phyloP scores from a whole-genome alignment of 352 stramenopile genomes.

The Plasmopara viticola region DNA sequence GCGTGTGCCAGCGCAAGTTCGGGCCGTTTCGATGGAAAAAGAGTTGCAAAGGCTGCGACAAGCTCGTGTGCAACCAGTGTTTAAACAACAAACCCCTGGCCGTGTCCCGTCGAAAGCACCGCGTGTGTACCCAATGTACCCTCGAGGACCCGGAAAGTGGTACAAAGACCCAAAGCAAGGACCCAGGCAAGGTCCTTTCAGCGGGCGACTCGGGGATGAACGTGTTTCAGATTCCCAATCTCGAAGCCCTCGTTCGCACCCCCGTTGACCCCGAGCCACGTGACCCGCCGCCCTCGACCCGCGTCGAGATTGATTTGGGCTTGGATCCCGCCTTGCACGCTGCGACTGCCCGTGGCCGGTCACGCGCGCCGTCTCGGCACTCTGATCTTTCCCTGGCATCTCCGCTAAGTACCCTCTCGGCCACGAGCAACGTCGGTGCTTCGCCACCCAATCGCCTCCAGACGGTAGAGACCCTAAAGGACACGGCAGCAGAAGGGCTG shows the following conservation, averaged over 20 bases:
- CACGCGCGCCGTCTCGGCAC: conserved; percentile 16
- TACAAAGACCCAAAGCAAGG: neutral
- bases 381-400: conserved; percentile 20
- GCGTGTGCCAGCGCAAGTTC: conserved; percentile 56
- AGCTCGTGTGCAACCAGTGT: conserved; percentile 58
- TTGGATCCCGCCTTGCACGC: conserved; percentile 22
- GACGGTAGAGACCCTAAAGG: conserved; percentile 7
- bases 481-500: conserved; percentile 24
- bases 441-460: conserved; percentile 12
- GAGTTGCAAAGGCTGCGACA: conserved; percentile 52
- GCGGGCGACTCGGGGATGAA: conserved; percentile 11
- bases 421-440: conserved; percentile 2
- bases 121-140: conserved; percentile 54
- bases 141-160: neutral
- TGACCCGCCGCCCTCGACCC: conserved; percentile 4
- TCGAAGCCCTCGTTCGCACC: conserved; percentile 11
- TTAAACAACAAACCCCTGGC: conserved; percentile 44
- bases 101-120: conserved; percentile 47
- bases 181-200: neutral
- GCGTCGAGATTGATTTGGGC: conserved; percentile 23
- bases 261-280: neutral
- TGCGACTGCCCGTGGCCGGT: conserved; percentile 7
- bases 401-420: conserved; percentile 6
- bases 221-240: conserved; percentile 23
- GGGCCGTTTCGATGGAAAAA: conserved; percentile 74